These are phyloP conservation scores for Austroboletus novae-zelandiae DNA, from an alignment of 1,284 basidiomycete genomes.

Conservation along the genomic window DNA sequence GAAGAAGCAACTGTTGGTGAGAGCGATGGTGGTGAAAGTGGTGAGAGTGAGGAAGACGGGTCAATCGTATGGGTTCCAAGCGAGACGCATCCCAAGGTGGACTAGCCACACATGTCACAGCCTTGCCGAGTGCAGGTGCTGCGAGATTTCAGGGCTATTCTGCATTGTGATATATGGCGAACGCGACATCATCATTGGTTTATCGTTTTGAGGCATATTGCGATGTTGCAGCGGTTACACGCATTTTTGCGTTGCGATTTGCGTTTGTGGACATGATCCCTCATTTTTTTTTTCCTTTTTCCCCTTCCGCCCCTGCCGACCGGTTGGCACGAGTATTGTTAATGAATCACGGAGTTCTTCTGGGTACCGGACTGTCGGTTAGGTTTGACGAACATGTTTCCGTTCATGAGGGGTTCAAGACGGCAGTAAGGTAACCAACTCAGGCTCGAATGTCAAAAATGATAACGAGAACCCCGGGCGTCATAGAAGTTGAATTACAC, in stretches of 20 bases:
- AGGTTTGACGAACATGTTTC: constrained; percentile 7
- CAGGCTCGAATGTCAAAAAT: constrained; percentile 3
- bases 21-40: constrained; percentile 32
- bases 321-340: constrained; percentile 2
- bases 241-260: constrained; percentile 9
- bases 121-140: constrained; percentile 5
- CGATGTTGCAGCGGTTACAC: neutral
- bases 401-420: constrained; percentile 4
- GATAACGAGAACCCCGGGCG: constrained; percentile 12
- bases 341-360: constrained; percentile 10
- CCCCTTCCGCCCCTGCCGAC: neutral
- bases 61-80: constrained; percentile 37
- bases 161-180: constrained; percentile 9
- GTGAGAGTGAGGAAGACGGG: constrained; percentile 30
- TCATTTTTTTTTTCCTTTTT: neutral
- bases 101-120: constrained; percentile 12
- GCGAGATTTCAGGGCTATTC: constrained; percentile 17
- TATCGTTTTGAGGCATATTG: constrained; percentile 22
- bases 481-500: neutral
- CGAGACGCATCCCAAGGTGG: constrained; percentile 11
- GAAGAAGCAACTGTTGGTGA: constrained; percentile 48
- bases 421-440: constrained; percentile 5
- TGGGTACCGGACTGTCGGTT: constrained; percentile 18
- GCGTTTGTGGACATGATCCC: constrained; percentile 1
- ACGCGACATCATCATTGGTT: constrained; percentile 1